Evolutionary conservation across 139 green algal species (phyloP).

Genomic region (Chlorella sorokiniana): DNA sequence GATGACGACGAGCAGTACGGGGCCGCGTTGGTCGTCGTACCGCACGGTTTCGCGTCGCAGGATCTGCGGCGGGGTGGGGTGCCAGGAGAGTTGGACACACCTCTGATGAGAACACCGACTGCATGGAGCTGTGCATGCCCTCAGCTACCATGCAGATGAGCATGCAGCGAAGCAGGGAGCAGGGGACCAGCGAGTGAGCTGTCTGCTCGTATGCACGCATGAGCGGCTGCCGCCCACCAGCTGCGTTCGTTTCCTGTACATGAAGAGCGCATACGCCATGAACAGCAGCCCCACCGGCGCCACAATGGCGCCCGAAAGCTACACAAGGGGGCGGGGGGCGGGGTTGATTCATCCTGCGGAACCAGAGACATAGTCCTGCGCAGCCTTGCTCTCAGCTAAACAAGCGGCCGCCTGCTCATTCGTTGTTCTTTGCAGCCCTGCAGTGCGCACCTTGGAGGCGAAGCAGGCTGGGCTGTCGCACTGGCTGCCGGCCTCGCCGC

Average conservation of each 20-base stretch:
- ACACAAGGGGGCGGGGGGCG: neutral
- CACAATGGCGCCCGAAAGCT: conserved; percentile 76
- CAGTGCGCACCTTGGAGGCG: conserved; percentile 33
- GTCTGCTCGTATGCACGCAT: neutral
- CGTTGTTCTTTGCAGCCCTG: neutral
- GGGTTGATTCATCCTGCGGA: neutral
- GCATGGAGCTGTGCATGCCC: neutral
- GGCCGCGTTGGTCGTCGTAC: conserved; percentile 82
- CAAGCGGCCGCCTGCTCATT: neutral
- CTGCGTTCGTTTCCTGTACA: conserved; percentile 67
- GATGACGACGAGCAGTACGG: conserved; percentile 65
- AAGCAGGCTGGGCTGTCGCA: conserved; percentile 16
- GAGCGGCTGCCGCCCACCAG: neutral
- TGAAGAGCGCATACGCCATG: conserved; percentile 77
- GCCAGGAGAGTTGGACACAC: neutral
- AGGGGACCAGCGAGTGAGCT: neutral
- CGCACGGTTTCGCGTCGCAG: conserved; percentile 58
- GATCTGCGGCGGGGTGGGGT: conserved; percentile 18
- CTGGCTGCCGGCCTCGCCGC: neutral
- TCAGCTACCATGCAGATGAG: too few relatives aligned
- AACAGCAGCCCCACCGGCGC: conserved; percentile 74
- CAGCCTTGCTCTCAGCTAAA: too few relatives aligned
- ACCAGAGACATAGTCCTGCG: neutral
- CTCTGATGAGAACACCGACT: too few relatives aligned
- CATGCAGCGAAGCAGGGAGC: neutral